Conservation (phyloP, 1,139 yeast genomes). For the Eremothecium sinecaudum region DNA sequence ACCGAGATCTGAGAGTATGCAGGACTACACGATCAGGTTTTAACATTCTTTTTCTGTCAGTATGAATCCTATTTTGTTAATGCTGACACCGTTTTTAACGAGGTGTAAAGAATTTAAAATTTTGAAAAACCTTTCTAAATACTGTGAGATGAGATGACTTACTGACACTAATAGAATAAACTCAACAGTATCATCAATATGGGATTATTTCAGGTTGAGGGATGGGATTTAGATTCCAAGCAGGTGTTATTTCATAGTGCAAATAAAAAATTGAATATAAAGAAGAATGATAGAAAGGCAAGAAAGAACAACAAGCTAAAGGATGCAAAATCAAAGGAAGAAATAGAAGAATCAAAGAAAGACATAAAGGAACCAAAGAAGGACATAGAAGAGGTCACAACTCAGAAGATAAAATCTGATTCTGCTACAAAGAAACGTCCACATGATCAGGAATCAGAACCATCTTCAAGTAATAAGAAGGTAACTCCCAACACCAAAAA, state of each 20-base stretch:
- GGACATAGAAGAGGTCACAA: slow-evolving; percentile 1
- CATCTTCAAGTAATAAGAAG: slow-evolving; percentile 3
- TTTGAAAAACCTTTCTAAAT: not conserved
- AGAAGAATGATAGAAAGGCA: slow-evolving; percentile 9
- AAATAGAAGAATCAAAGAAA: not conserved
- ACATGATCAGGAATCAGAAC: slow-evolving; percentile 5
- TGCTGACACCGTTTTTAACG: not conserved
- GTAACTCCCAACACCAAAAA: slow-evolving; percentile 8
- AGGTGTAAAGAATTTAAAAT: slow-evolving; percentile 1
- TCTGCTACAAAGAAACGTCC: slow-evolving; percentile 3
- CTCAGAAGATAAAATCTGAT: slow-evolving; percentile 7
- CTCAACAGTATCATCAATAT: slow-evolving; percentile 30
- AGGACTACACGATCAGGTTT: too few relatives aligned
- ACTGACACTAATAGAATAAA: not conserved
- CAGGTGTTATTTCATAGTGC: slow-evolving; percentile 42
- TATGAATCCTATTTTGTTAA: too few relatives aligned
- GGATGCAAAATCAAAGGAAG: not conserved
- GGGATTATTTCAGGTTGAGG: slow-evolving; percentile 72
- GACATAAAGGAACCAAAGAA: slow-evolving; percentile 1
- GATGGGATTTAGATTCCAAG: slow-evolving; percentile 62
- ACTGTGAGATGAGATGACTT: slow-evolving; percentile 1
- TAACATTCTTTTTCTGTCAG: too few relatives aligned
- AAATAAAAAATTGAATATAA: slow-evolving; percentile 24
- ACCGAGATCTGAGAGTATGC: not conserved
- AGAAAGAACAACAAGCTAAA: slow-evolving; percentile 6